A percentile compares a stretch with the other conserved stretches of the same genome.
These are phyloP conservation scores for Hura crepitans DNA, from an alignment of 441 rosid species.

Conservation along the genomic window DNA sequence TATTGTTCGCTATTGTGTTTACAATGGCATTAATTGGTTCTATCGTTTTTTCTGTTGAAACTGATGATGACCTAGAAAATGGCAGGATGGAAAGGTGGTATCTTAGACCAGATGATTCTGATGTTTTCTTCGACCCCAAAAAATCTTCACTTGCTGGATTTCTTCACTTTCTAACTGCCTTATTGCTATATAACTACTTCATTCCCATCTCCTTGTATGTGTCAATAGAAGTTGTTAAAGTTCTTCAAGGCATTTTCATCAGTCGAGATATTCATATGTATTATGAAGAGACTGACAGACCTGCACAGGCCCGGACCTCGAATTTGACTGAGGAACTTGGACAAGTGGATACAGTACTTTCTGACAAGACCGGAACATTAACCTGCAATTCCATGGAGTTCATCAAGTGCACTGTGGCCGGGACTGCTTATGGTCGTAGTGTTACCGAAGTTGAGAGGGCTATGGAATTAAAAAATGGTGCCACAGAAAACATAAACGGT, in stretches of 20 bases:
- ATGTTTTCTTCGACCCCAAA: conserved; percentile 55
- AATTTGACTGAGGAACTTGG: conserved; percentile 98
- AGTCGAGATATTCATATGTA: conserved; percentile 83
- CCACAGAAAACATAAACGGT: conserved; percentile 29
- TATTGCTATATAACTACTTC: conserved; percentile 77
- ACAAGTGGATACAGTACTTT: conserved; percentile 88
- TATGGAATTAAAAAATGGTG: conserved; percentile 48
- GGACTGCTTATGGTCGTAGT: conserved; percentile 74
- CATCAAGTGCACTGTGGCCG: conserved; percentile 82
- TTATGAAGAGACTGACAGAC: conserved; percentile 77
- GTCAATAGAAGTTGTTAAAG: conserved; percentile 88
- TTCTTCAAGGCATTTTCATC: conserved; percentile 78
- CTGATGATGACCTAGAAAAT: conserved; percentile 51
- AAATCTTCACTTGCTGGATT: conserved; percentile 47
- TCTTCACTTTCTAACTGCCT: conserved; percentile 73
- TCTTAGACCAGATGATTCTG: conserved; percentile 65
- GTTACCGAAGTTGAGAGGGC: conserved; percentile 84
- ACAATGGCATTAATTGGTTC: conserved; percentile 62
- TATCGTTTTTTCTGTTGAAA: conserved; percentile 56
- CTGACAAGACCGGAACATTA: conserved; percentile 96
- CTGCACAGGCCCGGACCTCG: conserved; percentile 91
- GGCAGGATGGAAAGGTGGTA: conserved; percentile 90
- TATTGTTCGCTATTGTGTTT: conserved; percentile 59
- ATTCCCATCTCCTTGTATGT: conserved; percentile 95
- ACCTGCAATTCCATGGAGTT: conserved; percentile 99